Percentiles rank a stretch among this genome's conserved stretches.
Evolutionary conservation across 352 stramenopile genomes (phyloP).

Genomic region (Phytophthora parvispora): DNA sequence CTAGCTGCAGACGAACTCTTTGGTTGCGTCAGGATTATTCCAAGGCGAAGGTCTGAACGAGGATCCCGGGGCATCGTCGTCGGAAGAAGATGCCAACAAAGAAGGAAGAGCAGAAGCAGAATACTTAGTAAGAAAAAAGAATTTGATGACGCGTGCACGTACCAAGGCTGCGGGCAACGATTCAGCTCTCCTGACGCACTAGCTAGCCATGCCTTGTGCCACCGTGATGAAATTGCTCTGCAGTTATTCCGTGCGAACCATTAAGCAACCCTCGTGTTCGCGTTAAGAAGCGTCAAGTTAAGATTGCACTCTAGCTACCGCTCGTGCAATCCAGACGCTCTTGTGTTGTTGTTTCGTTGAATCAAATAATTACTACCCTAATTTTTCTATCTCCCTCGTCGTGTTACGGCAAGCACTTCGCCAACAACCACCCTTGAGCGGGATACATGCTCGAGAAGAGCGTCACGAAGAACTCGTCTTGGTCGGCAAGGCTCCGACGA

Average conservation of each 20-base stretch:
- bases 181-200: slow-evolving; percentile 1
- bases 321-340: neutral
- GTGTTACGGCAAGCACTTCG: slow-evolving; percentile 63
- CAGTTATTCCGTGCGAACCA: slow-evolving; percentile 6
- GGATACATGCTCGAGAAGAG: slow-evolving; percentile 89
- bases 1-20: too few relatives aligned
- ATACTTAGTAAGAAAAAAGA: too few relatives aligned
- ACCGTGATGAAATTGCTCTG: slow-evolving; percentile 14
- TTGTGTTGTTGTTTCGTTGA: neutral
- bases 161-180: neutral
- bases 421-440: slow-evolving; percentile 80
- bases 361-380: slow-evolving; percentile 31
- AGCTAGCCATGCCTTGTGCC: slow-evolving; percentile 4
- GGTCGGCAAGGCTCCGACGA: slow-evolving; percentile 79
- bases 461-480: slow-evolving; percentile 89
- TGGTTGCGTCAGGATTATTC: too few relatives aligned
- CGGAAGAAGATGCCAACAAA: slow-evolving; percentile 33
- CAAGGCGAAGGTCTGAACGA: slow-evolving; percentile 25
- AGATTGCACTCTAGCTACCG: neutral
- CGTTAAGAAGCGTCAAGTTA: neutral
- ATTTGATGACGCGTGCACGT: slow-evolving; percentile 7
- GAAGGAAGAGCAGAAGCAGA: too few relatives aligned
- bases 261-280: too few relatives aligned
- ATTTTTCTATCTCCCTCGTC: slow-evolving; percentile 20
- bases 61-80: slow-evolving; percentile 28